Evolutionary conservation across 2,329 filamentous ascomycete genomes (phyloP).

Genomic region (Cryoendolithus antarcticus): DNA sequence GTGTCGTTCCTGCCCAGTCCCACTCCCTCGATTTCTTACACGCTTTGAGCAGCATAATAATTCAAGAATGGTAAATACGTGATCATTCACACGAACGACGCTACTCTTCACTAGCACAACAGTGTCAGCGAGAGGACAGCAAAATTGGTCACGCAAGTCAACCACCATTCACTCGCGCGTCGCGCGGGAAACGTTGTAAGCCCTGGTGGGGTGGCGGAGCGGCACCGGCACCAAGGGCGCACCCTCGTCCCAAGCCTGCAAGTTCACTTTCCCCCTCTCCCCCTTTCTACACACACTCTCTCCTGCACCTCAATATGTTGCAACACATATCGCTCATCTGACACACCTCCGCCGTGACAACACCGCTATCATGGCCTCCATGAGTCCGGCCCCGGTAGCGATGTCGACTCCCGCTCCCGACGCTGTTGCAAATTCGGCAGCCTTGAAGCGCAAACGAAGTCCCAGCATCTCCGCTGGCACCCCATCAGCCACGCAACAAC

Average conservation of each 20-base stretch:
- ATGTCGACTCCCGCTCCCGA: slow-evolving; percentile 5
- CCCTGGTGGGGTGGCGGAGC: too few relatives aligned
- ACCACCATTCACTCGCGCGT: too few relatives aligned
- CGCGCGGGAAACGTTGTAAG: too few relatives aligned
- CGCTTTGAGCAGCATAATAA: too few relatives aligned
- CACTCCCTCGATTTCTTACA: too few relatives aligned
- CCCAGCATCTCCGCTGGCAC: slow-evolving; percentile 16
- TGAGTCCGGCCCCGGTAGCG: slow-evolving; percentile 1
- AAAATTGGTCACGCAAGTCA: too few relatives aligned
- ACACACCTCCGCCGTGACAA: slow-evolving; percentile 10
- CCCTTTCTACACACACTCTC: slow-evolving; percentile 6
- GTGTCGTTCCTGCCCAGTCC: too few relatives aligned
- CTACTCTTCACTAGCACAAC: too few relatives aligned
- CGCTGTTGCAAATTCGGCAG: slow-evolving; percentile 8
- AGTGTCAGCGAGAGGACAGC: too few relatives aligned
- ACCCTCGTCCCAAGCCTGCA: neutral
- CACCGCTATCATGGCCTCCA: slow-evolving; percentile 3
- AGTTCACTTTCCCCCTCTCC: slow-evolving; percentile 5
- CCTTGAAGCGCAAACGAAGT: slow-evolving; percentile 37
- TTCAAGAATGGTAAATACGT: too few relatives aligned
- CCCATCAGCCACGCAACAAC: slow-evolving; percentile 16
- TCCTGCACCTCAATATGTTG: neutral
- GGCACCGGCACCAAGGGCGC: neutral
- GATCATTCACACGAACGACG: too few relatives aligned
- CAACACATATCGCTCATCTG: too few relatives aligned